Evolutionary conservation across 1,139 yeast species (phyloP), one percentile per base, ranked within the genome.

Genomic region (Yamadazyma epiphylla): DNA sequence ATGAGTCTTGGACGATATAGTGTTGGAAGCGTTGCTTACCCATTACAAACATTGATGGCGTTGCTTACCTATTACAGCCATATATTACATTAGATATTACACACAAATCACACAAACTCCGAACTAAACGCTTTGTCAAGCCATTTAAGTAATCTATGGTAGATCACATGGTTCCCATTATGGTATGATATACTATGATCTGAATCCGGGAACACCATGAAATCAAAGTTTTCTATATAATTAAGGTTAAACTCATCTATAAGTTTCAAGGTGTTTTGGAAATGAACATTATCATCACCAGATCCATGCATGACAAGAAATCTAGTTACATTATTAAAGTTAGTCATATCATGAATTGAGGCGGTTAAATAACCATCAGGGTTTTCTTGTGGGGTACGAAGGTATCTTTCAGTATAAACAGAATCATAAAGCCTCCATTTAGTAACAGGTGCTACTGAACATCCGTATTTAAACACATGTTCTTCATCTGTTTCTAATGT

Each of bases 261-360:
- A 14, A 83, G 60, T 49, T 76, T 77, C 39, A 80, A 66, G 14
- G 82, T 64, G 54, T 83, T 80, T 50, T 83, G 94, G 50, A 81
- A 72, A 53, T 83, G 94, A 24, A 83, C 94, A 41, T 83, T 83
- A 51, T 83, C 94, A 53, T 83, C 94, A 13, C 89, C 91, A 2
- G 85, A 74, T 7, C 94, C 94, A 52, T 83, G 94, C 67, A 82
- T 80, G 30, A 83, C 53, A 37, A 83, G 60, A 47, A 83, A 82
- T 45, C 86, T 64, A 30, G 62, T 66, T n/a, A 68, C 75, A 43
- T 66, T 51, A 46, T 61, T 45, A 54, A 80, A 64, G 49, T 63
- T 51, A 15, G 64, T 64, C 5, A 70, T 66, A 37, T 77, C 61
- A 36, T 60, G 60, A 25, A 83, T 79, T 2, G 80, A 65, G 1